Percentiles rank a stretch among this genome's conserved stretches.
Conservation (phyloP, 1,284 basidiomycete species). For the Bjerkandera adusta region DNA sequence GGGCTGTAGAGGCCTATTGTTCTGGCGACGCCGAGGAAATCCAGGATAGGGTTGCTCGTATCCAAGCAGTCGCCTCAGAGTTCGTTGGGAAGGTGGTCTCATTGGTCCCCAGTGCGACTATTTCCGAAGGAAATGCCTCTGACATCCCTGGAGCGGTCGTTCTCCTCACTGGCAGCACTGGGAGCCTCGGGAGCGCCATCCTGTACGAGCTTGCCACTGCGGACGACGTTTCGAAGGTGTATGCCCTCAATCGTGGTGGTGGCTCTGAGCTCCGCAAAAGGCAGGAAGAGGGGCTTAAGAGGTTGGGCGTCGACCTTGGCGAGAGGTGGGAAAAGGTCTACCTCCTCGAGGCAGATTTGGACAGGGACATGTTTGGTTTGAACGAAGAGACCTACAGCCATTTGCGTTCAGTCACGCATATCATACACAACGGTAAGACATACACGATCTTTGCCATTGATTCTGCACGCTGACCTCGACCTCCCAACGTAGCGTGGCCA, state of each 20-base stretch:
- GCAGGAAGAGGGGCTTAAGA: constrained; percentile 11
- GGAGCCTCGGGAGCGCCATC: constrained; percentile 13
- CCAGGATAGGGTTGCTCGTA: not conserved
- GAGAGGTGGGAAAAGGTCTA: constrained; percentile 10
- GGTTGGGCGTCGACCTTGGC: constrained; percentile 6
- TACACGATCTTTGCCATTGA: not conserved
- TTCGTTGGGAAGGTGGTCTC: constrained; percentile 16
- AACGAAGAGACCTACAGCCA: constrained; percentile 6
- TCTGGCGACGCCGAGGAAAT: not conserved
- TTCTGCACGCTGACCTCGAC: too few relatives aligned
- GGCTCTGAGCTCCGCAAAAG: constrained; percentile 1
- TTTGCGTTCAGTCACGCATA: constrained; percentile 31
- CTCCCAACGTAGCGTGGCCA: constrained; percentile 28
- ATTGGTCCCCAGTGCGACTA: constrained; percentile 14
- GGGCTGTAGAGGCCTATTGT: not conserved
- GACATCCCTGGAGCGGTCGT: constrained; percentile 3
- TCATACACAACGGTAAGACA: constrained; percentile 32
- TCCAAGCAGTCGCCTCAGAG: constrained; percentile 16
- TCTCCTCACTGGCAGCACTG: constrained; percentile 17
- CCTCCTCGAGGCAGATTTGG: constrained; percentile 12
- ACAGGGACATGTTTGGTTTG: constrained; percentile 9
- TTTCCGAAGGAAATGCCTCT: constrained; percentile 1
- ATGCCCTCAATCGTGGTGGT: constrained; percentile 14
- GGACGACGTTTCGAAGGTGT: constrained; percentile 32
- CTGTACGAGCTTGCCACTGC: constrained; percentile 37